Evolutionary conservation across 306 rosid genomes (phyloP), one percentile per base, ranked within the genome.

Genomic region (Sicyos baderoa): DNA sequence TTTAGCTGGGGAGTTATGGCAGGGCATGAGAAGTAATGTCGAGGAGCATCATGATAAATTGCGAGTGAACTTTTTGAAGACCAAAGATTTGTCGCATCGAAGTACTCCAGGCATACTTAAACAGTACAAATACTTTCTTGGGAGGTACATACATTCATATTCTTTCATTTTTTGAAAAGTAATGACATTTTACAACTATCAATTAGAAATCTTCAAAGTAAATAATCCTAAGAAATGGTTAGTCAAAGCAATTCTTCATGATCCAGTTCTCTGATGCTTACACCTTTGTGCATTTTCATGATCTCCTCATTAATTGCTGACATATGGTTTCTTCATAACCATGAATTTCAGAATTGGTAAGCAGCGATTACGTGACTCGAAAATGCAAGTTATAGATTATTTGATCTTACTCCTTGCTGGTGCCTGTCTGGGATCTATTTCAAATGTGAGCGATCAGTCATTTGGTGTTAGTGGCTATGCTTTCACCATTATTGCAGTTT

Each of bases 351-450:
- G 99, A 81, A 86, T 70, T 72, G 86, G 86, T 75, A 93, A 90
- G 88, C 97, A 93, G 81, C 82, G 96, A 73, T 82, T 88, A 29
- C 80, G 97, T 77, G 99, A 93, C 82, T 88, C 97, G 64, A 85
- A 82, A 75, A 84, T 83, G 45, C 91, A 88, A 76, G 90, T 93
- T 51, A 86, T 90, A 53, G 97, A 93, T 83, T 93, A 93, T 77
- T 78, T 93, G 72, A 93, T 90, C 79, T 79, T 93, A 73, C 84
- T 93, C 56, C 96, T 93, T 50, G 99, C 96, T 37, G 99, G 97
- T 79, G 99, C 96, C 59, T 90, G 97, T 86, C 84, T 90, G 82
- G 99, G 99, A 82, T 82, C 90, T 18, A 83, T 90, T 71, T 75
- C 94, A 12, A 84, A 85, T 70, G 51, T 77, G 19, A 83, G 82